These are phyloP conservation scores for Cryoendolithus antarcticus DNA, from an alignment of 2,329 filamentous ascomycete species.

Conservation along the genomic window DNA sequence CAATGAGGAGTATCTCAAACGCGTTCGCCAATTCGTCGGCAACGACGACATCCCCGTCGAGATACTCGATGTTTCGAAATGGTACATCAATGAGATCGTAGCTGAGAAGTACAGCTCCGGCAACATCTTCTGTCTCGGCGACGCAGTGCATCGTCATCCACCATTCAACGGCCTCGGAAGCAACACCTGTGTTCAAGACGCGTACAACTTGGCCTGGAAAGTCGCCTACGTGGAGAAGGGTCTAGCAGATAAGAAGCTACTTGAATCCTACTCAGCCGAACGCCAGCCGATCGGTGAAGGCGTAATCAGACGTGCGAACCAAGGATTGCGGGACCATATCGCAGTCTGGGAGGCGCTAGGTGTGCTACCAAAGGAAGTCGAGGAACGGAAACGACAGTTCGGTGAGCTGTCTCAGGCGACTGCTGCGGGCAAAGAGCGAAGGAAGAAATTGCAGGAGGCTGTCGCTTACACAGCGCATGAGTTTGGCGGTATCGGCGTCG, in stretches of 20 bases:
- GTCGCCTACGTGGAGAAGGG: conserved; percentile 21
- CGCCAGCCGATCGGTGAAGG: conserved; percentile 33
- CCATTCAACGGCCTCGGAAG: conserved; percentile 45
- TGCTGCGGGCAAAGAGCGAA: conserved; percentile 23
- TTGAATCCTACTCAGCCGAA: conserved; percentile 21
- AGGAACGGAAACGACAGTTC: conserved; percentile 17
- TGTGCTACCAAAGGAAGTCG: conserved; percentile 12
- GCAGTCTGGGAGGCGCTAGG: conserved; percentile 21
- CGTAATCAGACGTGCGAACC: conserved; percentile 45
- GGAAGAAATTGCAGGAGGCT: conserved; percentile 21
- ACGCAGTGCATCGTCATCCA: conserved; percentile 47
- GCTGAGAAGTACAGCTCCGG: conserved; percentile 42
- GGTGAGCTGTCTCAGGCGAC: conserved; percentile 18
- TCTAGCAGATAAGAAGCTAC: conserved; percentile 15
- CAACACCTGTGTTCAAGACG: conserved; percentile 39
- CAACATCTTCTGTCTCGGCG: conserved; percentile 45
- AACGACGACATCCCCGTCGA: conserved; percentile 40
- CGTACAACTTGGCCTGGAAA: conserved; percentile 29
- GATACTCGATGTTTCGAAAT: conserved; percentile 43
- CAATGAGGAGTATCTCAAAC: conserved; percentile 34
- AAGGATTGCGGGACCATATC: conserved; percentile 41
- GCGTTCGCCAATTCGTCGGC: conserved; percentile 41
- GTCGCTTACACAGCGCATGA: conserved; percentile 21
- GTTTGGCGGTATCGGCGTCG: conserved; percentile 44
- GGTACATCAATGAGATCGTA: conserved; percentile 48